These are phyloP conservation scores for Sorghum bicolor DNA, from an alignment of 176 grass and related monocot genomes.

Conservation along the genomic window DNA sequence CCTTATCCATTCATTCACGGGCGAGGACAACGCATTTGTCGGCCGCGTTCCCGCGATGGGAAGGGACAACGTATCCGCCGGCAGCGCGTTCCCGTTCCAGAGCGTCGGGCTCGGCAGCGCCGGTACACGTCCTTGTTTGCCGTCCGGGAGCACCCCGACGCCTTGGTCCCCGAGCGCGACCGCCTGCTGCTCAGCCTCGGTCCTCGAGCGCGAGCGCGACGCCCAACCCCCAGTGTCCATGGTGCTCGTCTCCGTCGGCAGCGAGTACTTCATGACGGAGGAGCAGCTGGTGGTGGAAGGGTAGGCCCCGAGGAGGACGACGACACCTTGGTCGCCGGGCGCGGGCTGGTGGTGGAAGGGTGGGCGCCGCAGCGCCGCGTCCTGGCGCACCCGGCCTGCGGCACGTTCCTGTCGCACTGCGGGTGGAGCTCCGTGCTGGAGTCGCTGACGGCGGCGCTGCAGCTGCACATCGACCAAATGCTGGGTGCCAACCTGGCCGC, in stretches of 20 bases:
- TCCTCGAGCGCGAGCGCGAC: neutral
- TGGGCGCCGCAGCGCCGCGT: conserved; percentile 74
- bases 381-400: conserved; percentile 40
- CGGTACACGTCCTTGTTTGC: conserved; percentile 27
- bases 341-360: conserved; percentile 58
- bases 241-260: conserved; percentile 68
- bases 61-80: too few species aligned
- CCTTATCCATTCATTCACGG: too few species aligned
- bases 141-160: neutral
- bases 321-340: neutral
- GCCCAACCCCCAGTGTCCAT: conserved; percentile 45
- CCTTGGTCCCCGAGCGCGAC: too few species aligned
- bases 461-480: conserved; percentile 72
- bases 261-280: conserved; percentile 84
- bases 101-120: conserved; percentile 34
- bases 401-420: conserved; percentile 70
- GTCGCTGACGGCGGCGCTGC: conserved; percentile 55
- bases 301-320: neutral
- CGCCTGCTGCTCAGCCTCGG: too few species aligned
- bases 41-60: too few species aligned
- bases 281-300: conserved; percentile 67
- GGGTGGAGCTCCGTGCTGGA: conserved; percentile 88
- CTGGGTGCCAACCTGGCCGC: conserved; percentile 50
- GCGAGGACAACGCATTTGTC: too few species aligned
- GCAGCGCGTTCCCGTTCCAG: conserved; percentile 35